phyloP scores from a whole-genome alignment of 306 rosid species.

The Cicer judaicum region DNA sequence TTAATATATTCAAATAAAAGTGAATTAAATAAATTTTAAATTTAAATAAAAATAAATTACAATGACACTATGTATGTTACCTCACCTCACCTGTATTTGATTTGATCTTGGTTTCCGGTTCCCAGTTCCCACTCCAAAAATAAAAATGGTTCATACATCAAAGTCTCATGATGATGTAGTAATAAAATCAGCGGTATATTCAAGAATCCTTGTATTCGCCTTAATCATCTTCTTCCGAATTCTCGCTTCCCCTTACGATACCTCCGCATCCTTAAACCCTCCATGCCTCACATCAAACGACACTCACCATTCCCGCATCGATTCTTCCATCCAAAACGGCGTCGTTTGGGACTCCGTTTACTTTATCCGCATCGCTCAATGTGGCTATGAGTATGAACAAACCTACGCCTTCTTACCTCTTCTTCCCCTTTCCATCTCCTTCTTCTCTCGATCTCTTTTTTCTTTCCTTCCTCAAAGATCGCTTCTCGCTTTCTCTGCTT shows the following conservation, averaged over 20 bases:
- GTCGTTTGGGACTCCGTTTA: slow-evolving; percentile 89
- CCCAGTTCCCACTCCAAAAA: neutral
- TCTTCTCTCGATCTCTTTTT: slow-evolving; percentile 59
- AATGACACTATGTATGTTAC: no score
- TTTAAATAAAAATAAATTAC: no score
- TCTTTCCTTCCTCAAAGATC: slow-evolving; percentile 63
- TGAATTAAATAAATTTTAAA: no score
- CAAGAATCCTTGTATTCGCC: slow-evolving; percentile 61
- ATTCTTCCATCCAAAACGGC: slow-evolving; percentile 66
- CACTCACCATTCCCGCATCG: neutral
- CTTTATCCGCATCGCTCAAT: slow-evolving; percentile 73
- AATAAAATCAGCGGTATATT: slow-evolving; percentile 60
- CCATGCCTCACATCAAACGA: slow-evolving; percentile 46
- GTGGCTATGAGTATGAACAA: slow-evolving; percentile 96
- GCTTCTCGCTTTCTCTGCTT: slow-evolving; percentile 69
- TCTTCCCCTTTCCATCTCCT: slow-evolving; percentile 67
- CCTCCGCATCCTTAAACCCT: slow-evolving; percentile 82
- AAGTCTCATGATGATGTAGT: slow-evolving; percentile 38
- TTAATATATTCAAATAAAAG: no score
- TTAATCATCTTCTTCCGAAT: slow-evolving; percentile 63
- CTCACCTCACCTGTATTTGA: neutral
- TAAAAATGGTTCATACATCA: slow-evolving; percentile 31
- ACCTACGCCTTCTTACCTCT: slow-evolving; percentile 85
- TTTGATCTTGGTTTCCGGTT: neutral
- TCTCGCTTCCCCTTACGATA: slow-evolving; percentile 73